Conservation (phyloP, 2,329 filamentous ascomycete species). For the Pleomassaria siparia region DNA sequence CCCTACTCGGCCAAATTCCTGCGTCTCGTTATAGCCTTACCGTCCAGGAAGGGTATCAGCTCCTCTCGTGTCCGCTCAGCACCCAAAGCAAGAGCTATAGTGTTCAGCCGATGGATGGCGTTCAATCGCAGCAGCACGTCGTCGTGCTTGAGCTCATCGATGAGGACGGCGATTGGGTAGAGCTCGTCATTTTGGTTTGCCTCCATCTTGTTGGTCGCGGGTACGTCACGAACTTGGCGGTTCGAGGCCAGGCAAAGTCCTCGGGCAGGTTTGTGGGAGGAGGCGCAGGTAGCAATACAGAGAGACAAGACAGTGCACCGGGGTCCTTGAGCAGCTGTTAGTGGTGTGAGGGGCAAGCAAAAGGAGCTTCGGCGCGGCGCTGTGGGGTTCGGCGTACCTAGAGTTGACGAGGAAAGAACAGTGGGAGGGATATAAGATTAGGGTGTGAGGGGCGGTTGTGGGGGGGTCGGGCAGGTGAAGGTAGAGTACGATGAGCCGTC, state of each 20-base stretch:
- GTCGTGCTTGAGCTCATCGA: conserved; percentile 99
- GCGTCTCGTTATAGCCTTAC: conserved; percentile 58
- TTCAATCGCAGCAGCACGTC: conserved; percentile 97
- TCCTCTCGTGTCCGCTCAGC: conserved; percentile 97
- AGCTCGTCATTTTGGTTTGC: conserved; percentile 96
- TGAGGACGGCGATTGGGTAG: conserved; percentile 98
- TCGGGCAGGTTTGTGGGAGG: conserved; percentile 11
- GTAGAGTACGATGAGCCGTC: conserved; percentile 15
- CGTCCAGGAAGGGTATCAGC: conserved; percentile 97
- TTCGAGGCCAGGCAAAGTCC: conserved; percentile 24
- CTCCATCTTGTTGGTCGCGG: conserved; percentile 65
- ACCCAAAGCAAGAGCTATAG: conserved; percentile 93
- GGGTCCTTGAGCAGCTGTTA: conserved; percentile 18
- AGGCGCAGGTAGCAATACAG: conserved; percentile 16
- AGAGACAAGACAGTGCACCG: not conserved
- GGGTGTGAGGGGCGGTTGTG: conserved; percentile 18
- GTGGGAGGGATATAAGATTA: conserved; percentile 10
- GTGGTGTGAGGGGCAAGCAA: conserved; percentile 21
- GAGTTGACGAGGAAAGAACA: conserved; percentile 27
- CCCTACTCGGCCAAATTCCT: conserved; percentile 18
- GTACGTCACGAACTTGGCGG: conserved; percentile 19
- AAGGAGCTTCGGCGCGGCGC: conserved; percentile 22
- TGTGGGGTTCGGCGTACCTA: conserved; percentile 41
- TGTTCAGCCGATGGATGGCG: conserved; percentile 96
- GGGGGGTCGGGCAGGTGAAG: conserved; percentile 13